phyloP scores from a whole-genome alignment of 1,284 basidiomycete species.

The Gastroboletus turbinatus region DNA sequence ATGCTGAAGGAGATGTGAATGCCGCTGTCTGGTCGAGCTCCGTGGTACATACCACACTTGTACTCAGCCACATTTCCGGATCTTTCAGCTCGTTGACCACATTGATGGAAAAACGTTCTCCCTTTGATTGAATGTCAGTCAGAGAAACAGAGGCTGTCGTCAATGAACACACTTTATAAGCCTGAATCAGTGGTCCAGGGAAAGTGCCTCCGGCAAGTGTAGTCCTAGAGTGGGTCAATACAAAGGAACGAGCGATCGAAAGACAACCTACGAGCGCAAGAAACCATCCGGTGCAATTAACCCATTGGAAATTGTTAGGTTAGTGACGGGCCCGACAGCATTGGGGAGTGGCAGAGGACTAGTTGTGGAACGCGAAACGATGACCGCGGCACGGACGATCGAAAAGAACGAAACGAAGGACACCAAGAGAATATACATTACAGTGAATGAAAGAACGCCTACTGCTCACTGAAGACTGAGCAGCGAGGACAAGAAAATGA shows the following conservation, averaged over 20 bases:
- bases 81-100: slow-evolving; percentile 34
- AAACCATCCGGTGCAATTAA: slow-evolving; percentile 44
- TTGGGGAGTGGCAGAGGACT: not conserved
- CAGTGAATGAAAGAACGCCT: not conserved
- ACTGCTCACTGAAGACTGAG: not conserved
- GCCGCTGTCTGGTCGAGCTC: slow-evolving; percentile 23
- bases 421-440: slow-evolving; percentile 14
- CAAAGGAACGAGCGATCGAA: not conserved
- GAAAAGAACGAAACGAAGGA: slow-evolving; percentile 6
- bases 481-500: not conserved
- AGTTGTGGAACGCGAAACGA: slow-evolving; percentile 15
- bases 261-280: slow-evolving; percentile 32
- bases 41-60: slow-evolving; percentile 30
- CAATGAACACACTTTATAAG: slow-evolving; percentile 25
- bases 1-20: slow-evolving; percentile 32
- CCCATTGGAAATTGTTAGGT: slow-evolving; percentile 36
- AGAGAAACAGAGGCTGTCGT: not conserved
- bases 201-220: slow-evolving; percentile 34
- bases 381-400: slow-evolving; percentile 15
- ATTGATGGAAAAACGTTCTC: slow-evolving; percentile 25
- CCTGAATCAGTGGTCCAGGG: slow-evolving; percentile 39
- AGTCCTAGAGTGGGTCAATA: slow-evolving; percentile 13
- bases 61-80: slow-evolving; percentile 31
- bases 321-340: slow-evolving; percentile 31
- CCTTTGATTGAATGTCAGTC: slow-evolving; percentile 39